These are phyloP conservation scores for Castanospermum australe DNA, from an alignment of 306 rosid genomes.

Conservation along the genomic window DNA sequence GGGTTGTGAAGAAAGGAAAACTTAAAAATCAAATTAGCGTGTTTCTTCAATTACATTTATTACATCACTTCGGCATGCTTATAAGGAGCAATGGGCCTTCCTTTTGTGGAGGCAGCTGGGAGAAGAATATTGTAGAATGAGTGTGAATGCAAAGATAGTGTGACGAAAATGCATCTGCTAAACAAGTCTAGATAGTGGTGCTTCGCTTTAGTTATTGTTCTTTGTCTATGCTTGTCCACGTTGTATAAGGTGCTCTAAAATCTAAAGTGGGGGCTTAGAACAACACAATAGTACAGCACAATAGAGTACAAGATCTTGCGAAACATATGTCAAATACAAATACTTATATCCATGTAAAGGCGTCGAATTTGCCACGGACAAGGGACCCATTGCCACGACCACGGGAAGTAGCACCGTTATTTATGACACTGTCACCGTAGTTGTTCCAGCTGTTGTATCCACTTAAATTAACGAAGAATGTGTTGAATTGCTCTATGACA, in stretches of 20 bases:
- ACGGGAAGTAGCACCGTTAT: neutral
- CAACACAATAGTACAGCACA: no score
- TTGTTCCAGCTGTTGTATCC: neutral
- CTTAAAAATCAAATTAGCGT: neutral
- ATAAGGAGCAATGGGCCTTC: neutral
- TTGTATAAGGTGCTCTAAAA: neutral
- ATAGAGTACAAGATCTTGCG: no score
- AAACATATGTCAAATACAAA: neutral
- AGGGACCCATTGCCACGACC: constrained; percentile 17
- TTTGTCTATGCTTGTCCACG: neutral
- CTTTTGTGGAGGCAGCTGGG: constrained; percentile 27
- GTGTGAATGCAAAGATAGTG: constrained; percentile 20
- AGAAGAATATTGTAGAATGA: neutral
- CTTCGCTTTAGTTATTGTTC: neutral
- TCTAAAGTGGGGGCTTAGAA: neutral
- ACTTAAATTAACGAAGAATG: neutral
- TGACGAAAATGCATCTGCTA: neutral
- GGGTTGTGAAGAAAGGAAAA: neutral
- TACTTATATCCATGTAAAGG: neutral
- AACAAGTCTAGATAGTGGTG: neutral
- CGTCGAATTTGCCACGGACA: neutral
- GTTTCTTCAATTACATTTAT: neutral
- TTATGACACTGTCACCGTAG: neutral
- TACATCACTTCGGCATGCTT: neutral
- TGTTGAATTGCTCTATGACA: neutral